These are phyloP conservation scores for Penicillium crystallinum DNA, from an alignment of 495 filamentous ascomycete species.

Conservation along the genomic window DNA sequence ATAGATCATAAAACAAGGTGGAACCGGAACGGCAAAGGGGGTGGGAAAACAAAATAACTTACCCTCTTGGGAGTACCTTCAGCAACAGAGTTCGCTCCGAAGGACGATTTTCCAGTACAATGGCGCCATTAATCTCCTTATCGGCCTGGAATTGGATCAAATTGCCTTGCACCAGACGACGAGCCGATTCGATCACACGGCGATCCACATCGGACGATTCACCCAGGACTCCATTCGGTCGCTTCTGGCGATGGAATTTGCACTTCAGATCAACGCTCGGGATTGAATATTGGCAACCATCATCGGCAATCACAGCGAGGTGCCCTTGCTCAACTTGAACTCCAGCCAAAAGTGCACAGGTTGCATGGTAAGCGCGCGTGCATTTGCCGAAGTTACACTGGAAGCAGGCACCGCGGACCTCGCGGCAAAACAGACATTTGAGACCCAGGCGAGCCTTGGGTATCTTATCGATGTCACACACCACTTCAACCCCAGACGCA, in stretches of 20 bases:
- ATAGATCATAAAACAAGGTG: too few relatives aligned
- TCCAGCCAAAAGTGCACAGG: constrained; percentile 85
- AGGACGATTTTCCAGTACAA: constrained; percentile 76
- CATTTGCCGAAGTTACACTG: constrained; percentile 97
- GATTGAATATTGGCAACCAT: constrained; percentile 84
- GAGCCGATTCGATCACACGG: constrained; percentile 53
- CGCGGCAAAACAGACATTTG: constrained; percentile 91
- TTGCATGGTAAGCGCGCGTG: constrained; percentile 88
- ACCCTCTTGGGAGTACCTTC: constrained; percentile 85
- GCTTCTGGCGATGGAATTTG: constrained; percentile 86
- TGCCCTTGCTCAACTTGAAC: constrained; percentile 83
- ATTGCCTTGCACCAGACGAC: constrained; percentile 63
- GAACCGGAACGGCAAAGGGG: constrained; percentile 1
- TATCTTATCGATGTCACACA: constrained; percentile 73
- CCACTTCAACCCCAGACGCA: constrained; percentile 60
- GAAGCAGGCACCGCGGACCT: constrained; percentile 90
- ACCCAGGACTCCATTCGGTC: constrained; percentile 60
- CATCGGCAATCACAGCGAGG: constrained; percentile 82
- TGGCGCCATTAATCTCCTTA: constrained; percentile 85
- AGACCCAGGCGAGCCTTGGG: constrained; percentile 83
- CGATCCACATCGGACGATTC: constrained; percentile 68
- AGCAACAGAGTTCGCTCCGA: constrained; percentile 64
- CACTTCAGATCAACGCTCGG: constrained; percentile 89
- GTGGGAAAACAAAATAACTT: constrained; percentile 34
- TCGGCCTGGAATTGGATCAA: constrained; percentile 85